Conservation (phyloP, 139 green algal species). For the Auxenochlorella pyrenoidosa region DNA sequence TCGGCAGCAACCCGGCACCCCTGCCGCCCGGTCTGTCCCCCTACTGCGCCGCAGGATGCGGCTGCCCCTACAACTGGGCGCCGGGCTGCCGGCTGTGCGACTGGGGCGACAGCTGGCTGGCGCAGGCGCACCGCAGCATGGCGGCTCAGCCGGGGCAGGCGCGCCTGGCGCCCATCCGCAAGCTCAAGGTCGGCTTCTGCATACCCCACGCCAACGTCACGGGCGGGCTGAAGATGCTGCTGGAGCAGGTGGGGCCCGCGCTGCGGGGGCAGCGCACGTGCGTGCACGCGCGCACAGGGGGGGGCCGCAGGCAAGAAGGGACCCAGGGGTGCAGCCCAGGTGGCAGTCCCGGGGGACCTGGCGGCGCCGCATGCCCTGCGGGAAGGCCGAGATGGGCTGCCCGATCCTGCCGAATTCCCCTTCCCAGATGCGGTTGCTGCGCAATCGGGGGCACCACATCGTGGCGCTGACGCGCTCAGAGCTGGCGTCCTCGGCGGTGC, state of each 20-base stretch:
- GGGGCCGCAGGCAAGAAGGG: too few relatives aligned
- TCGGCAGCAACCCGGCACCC: background rate
- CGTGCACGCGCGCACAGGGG: background rate
- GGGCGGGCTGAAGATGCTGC: slow-evolving; percentile 73
- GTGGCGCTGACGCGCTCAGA: slow-evolving; percentile 72
- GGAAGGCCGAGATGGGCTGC: too few relatives aligned
- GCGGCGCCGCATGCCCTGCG: too few relatives aligned
- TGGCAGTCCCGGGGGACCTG: too few relatives aligned
- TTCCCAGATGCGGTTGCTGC: slow-evolving; percentile 49
- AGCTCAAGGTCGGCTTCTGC: slow-evolving; percentile 64
- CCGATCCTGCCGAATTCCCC: background rate
- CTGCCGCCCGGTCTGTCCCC: background rate
- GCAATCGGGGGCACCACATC: slow-evolving; percentile 48
- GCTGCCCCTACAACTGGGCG: slow-evolving; percentile 16
- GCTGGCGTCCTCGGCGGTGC: slow-evolving; percentile 61
- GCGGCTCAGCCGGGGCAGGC: background rate
- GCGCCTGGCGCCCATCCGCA: slow-evolving; percentile 45
- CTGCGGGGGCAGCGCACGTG: background rate
- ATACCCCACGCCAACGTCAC: slow-evolving; percentile 72
- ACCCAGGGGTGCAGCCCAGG: too few relatives aligned
- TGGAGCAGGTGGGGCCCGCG: slow-evolving; percentile 38
- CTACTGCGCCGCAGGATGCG: background rate
- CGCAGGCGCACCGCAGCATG: slow-evolving; percentile 14
- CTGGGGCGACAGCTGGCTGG: slow-evolving; percentile 27
- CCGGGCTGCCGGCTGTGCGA: slow-evolving; percentile 29